Percentiles rank a stretch among this genome's conserved stretches.
Conservation (phyloP, 2,329 filamentous ascomycete genomes). For the Alternaria angustiovoidea region DNA sequence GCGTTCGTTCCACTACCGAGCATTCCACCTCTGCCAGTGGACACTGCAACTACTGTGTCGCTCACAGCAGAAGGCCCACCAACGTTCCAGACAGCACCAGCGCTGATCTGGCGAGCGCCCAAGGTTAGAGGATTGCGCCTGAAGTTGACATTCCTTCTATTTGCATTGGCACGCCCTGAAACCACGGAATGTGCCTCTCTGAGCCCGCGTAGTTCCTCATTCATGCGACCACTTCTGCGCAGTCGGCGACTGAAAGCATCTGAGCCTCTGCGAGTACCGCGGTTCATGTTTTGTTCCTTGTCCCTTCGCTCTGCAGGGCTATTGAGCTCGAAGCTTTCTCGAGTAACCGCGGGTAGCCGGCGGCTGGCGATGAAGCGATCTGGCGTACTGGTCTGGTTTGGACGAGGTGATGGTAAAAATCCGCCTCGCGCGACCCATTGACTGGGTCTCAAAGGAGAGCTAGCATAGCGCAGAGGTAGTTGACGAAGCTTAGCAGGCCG, state of each 20-base stretch:
- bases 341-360: slow-evolving; percentile 51
- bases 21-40: slow-evolving; percentile 70
- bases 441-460: slow-evolving; percentile 45
- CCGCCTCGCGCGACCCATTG: slow-evolving; percentile 42
- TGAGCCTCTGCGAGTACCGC: slow-evolving; percentile 53
- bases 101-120: slow-evolving; percentile 62
- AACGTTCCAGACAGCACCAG: slow-evolving; percentile 78
- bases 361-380: slow-evolving; percentile 68
- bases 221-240: slow-evolving; percentile 42
- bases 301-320: slow-evolving; percentile 58
- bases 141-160: slow-evolving; percentile 30
- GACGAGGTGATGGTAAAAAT: slow-evolving; percentile 25
- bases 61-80: slow-evolving; percentile 71
- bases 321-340: slow-evolving; percentile 62
- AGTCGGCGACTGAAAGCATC: slow-evolving; percentile 63
- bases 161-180: slow-evolving; percentile 27
- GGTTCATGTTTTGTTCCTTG: slow-evolving; percentile 56
- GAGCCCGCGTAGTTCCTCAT: slow-evolving; percentile 43
- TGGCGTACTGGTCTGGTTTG: slow-evolving; percentile 48
- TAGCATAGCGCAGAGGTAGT: slow-evolving; percentile 32
- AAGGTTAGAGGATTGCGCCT: slow-evolving; percentile 32
- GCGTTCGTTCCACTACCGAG: slow-evolving; percentile 77
- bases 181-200: slow-evolving; percentile 44
- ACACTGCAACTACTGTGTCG: slow-evolving; percentile 59
- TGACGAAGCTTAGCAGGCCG: slow-evolving; percentile 16